Percentiles rank a stretch among this genome's conserved stretches.
phyloP scores from a whole-genome alignment of 2,329 filamentous ascomycete species.

The Talaromyces pinophilus region DNA sequence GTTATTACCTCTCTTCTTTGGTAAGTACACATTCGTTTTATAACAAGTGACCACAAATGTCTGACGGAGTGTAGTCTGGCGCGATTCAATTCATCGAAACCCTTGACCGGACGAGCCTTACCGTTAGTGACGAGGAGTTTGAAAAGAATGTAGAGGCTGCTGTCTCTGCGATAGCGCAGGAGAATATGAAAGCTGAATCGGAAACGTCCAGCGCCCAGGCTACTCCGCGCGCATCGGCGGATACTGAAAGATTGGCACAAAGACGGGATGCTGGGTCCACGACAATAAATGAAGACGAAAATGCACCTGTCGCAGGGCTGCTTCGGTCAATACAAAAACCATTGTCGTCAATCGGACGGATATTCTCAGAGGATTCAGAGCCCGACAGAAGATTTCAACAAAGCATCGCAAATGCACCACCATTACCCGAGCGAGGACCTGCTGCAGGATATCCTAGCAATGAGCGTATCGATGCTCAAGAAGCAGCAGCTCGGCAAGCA shows the following conservation, averaged over 20 bases:
- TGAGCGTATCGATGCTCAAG: conserved; percentile 67
- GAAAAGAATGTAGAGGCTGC: conserved; percentile 95
- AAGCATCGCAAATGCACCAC: conserved; percentile 23
- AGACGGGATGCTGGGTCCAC: conserved; percentile 37
- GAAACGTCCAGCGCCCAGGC: conserved; percentile 47
- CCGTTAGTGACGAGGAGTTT: conserved; percentile 92
- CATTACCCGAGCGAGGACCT: conserved; percentile 52
- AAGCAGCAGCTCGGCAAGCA: conserved; percentile 85
- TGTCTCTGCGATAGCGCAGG: conserved; percentile 92
- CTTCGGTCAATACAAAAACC: conserved; percentile 89
- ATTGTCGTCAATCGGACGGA: conserved; percentile 86
- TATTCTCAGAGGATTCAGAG: conserved; percentile 74
- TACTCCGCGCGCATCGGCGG: conserved; percentile 57
- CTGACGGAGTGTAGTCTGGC: conserved; percentile 51
- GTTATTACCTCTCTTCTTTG: conserved; percentile 94
- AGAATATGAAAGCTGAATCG: conserved; percentile 66
- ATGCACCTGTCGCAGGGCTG: conserved; percentile 78
- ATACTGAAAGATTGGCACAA: conserved; percentile 52
- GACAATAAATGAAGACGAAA: conserved; percentile 63
- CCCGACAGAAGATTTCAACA: conserved; percentile 48
- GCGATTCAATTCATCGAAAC: conserved; percentile 97
- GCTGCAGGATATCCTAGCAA: conserved; percentile 42
- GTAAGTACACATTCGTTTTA: conserved; percentile 48
- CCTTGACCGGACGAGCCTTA: conserved; percentile 88
- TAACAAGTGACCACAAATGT: not conserved